A percentile compares a stretch with the other conserved stretches of the same genome.
These are phyloP conservation scores for Rubroboletus pulcherrimus DNA, from an alignment of 768 basidiomycete species.

Conservation along the genomic window DNA sequence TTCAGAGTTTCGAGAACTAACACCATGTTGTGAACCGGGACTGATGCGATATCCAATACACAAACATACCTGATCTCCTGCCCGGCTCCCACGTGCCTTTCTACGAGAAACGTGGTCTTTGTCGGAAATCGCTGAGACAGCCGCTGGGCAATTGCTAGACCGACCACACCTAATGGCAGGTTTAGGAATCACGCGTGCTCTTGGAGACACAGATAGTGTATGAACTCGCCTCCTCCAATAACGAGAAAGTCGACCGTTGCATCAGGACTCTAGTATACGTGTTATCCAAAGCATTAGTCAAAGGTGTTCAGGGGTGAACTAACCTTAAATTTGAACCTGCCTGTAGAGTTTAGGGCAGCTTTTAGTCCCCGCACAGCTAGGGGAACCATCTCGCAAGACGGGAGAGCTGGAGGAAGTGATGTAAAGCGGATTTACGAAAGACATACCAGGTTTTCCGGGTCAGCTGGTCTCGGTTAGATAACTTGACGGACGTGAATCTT, in stretches of 20 bases:
- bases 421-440: background rate
- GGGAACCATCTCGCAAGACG: slow-evolving; percentile 16
- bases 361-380: slow-evolving; percentile 48
- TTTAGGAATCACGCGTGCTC: background rate
- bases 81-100: slow-evolving; percentile 69
- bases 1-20: slow-evolving; percentile 88
- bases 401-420: background rate
- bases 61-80: slow-evolving; percentile 75
- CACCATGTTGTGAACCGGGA: background rate
- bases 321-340: slow-evolving; percentile 62
- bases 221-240: slow-evolving; percentile 71
- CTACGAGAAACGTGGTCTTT: slow-evolving; percentile 77
- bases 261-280: slow-evolving; percentile 52
- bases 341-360: slow-evolving; percentile 58
- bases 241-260: slow-evolving; percentile 77
- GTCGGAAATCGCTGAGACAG: slow-evolving; percentile 60
- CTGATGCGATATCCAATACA: background rate
- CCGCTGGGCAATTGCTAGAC: slow-evolving; percentile 79
- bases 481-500: slow-evolving; percentile 3
- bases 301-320: background rate
- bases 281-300: background rate
- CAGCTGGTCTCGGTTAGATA: slow-evolving; percentile 8
- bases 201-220: background rate
- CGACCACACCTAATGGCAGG: slow-evolving; percentile 62
- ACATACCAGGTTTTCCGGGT: background rate